phyloP scores from a whole-genome alignment of 2,329 filamentous ascomycete genomes.

The Botrytis squamosa region DNA sequence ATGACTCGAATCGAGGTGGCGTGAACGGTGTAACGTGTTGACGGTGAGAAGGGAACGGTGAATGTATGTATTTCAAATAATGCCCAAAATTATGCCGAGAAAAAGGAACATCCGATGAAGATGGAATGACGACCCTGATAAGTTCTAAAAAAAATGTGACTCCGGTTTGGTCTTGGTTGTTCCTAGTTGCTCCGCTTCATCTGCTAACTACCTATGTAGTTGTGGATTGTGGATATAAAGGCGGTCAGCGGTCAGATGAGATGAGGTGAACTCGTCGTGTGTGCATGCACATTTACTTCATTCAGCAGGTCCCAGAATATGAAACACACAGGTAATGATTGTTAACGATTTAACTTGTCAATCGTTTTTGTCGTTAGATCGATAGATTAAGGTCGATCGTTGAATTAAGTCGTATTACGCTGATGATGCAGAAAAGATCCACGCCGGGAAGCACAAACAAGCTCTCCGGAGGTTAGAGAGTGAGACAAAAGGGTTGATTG shows the following conservation, averaged over 20 bases:
- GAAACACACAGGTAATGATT: background rate
- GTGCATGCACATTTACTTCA: conserved; percentile 2
- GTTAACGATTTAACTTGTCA: background rate
- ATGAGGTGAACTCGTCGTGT: conserved; percentile 1
- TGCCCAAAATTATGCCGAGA: background rate
- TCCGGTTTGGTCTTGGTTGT: conserved; percentile 4
- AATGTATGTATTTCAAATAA: background rate
- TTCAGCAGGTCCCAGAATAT: conserved; percentile 2
- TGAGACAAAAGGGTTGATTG: conserved; percentile 5
- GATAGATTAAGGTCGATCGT: background rate
- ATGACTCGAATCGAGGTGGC: conserved; percentile 4
- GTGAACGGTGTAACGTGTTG: background rate
- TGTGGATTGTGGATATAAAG: conserved; percentile 17
- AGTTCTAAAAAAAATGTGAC: conserved; percentile 1
- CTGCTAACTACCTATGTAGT: conserved; percentile 10
- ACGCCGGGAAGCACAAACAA: background rate
- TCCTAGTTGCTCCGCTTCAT: background rate
- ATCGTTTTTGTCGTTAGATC: background rate
- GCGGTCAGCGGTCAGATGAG: conserved; percentile 14
- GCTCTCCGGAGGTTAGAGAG: background rate
- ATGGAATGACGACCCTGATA: background rate
- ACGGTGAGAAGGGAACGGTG: background rate
- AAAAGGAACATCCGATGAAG: background rate
- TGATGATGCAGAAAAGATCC: conserved; percentile 11
- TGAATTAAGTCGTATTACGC: conserved; percentile 5